Evolutionary conservation across 2,329 filamentous ascomycete genomes (phyloP).

Genomic region (Fusarium pseudograminearum): DNA sequence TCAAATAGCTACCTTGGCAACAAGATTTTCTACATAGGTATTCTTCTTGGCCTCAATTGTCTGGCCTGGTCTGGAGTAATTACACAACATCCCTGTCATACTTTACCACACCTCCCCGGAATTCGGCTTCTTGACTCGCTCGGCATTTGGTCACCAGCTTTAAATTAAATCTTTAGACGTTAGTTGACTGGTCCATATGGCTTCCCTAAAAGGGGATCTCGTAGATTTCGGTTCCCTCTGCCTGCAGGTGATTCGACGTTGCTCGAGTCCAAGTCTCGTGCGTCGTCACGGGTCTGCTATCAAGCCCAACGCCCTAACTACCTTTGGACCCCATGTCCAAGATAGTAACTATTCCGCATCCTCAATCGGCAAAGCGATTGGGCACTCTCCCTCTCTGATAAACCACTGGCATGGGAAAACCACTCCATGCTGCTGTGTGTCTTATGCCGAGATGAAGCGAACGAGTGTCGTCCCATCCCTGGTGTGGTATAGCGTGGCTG

Average conservation of each 20-base stretch:
- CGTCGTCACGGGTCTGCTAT: conserved; percentile 38
- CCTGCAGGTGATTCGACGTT: conserved; percentile 44
- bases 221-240: conserved; percentile 27
- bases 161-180: background rate
- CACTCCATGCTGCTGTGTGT: conserved; percentile 2
- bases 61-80: background rate
- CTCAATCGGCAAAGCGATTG: conserved; percentile 14
- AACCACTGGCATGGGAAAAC: conserved; percentile 1
- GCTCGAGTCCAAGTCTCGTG: conserved; percentile 41
- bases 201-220: conserved; percentile 28
- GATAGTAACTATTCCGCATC: background rate
- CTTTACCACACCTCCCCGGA: conserved; percentile 6
- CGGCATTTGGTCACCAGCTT: conserved; percentile 35
- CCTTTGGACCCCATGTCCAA: background rate
- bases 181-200: conserved; percentile 12
- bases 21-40: background rate
- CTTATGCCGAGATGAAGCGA: conserved; percentile 44
- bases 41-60: background rate
- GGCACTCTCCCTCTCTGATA: background rate
- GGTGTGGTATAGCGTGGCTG: conserved; percentile 17
- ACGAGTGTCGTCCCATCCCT: conserved; percentile 21
- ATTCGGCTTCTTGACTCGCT: conserved; percentile 34
- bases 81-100: background rate
- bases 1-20: conserved; percentile 11
- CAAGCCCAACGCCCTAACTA: conserved; percentile 10